Percentiles rank a stretch among this genome's conserved stretches.
Evolutionary conservation across 1,139 yeast species (phyloP).

Genomic region (Insectozyma bohioensis): DNA sequence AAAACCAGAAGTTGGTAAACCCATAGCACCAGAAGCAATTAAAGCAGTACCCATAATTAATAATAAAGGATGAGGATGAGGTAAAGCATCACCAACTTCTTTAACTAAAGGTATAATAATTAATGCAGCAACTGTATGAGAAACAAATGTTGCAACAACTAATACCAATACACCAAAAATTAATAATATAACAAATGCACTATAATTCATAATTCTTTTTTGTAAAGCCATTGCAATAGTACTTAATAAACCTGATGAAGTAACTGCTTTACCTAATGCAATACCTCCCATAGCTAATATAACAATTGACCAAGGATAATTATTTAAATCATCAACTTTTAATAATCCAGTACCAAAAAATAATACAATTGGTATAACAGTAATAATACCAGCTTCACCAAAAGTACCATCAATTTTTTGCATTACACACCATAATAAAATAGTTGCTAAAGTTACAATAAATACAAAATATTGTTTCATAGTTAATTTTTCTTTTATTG

Average conservation of each 20-base stretch:
- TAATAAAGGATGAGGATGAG: slow-evolving; percentile 67
- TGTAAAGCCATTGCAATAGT: slow-evolving; percentile 76
- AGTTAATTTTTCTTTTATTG: slow-evolving; percentile 70
- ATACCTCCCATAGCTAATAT: slow-evolving; percentile 96
- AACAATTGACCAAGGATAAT: slow-evolving; percentile 91
- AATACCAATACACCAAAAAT: slow-evolving; percentile 78
- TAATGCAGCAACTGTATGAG: slow-evolving; percentile 94
- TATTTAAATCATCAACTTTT: slow-evolving; percentile 84
- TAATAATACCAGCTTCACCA: slow-evolving; percentile 90
- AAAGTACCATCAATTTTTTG: slow-evolving; percentile 60
- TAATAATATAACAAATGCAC: slow-evolving; percentile 66
- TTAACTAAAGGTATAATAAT: slow-evolving; percentile 86
- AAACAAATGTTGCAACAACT: slow-evolving; percentile 87
- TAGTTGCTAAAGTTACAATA: slow-evolving; percentile 65
- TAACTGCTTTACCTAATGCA: slow-evolving; percentile 88
- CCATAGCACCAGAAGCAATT: slow-evolving; percentile 92
- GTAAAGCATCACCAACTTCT: slow-evolving; percentile 77
- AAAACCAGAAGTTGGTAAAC: slow-evolving; percentile 93
- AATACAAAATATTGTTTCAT: slow-evolving; percentile 71
- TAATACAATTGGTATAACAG: slow-evolving; percentile 77
- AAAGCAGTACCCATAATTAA: slow-evolving; percentile 83
- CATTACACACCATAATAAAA: slow-evolving; percentile 82
- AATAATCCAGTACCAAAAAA: slow-evolving; percentile 87
- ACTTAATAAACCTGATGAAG: slow-evolving; percentile 80
- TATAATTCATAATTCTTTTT: slow-evolving; percentile 54